Percentiles rank a stretch among this genome's conserved stretches.
Evolutionary conservation across 805 yeast genomes (phyloP).

Genomic region (Sugiyamaella boreocaroliniensis): DNA sequence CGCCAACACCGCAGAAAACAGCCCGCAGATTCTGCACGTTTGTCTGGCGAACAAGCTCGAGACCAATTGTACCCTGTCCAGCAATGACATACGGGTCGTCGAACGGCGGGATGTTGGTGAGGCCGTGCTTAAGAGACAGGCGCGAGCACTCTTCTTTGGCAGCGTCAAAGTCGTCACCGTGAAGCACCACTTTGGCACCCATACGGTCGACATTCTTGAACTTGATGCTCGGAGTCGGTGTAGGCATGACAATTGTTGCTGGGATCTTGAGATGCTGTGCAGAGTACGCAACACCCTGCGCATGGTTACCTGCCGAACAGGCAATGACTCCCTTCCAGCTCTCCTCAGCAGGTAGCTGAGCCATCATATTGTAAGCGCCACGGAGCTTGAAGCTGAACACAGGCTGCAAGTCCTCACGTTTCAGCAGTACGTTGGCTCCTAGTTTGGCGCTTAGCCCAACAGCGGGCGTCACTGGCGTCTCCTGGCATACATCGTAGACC

Average conservation of each 20-base stretch:
- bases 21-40: conserved; percentile 72
- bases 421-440: conserved; percentile 70
- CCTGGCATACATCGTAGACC: conserved; percentile 91
- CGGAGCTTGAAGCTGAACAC: conserved; percentile 94
- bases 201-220: conserved; percentile 84
- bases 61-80: conserved; percentile 96
- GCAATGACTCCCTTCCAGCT: conserved; percentile 86
- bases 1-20: conserved; percentile 90
- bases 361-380: conserved; percentile 97
- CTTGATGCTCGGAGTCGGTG: conserved; percentile 92
- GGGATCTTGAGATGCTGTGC: conserved; percentile 81
- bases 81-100: conserved; percentile 98
- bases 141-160: conserved; percentile 87
- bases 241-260: conserved; percentile 97
- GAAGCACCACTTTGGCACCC: conserved; percentile 89
- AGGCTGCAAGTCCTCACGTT: conserved; percentile 89
- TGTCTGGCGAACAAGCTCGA: conserved; percentile 86
- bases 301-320: conserved; percentile 98
- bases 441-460: conserved; percentile 64
- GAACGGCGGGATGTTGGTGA: conserved; percentile 94
- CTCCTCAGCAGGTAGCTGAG: conserved; percentile 57
- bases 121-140: conserved; percentile 58
- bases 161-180: conserved; percentile 92
- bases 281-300: conserved; percentile 96
- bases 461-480: conserved; percentile 78